These are phyloP conservation scores for Heliocybe sulcata DNA, from an alignment of 1,284 basidiomycete genomes.

Conservation along the genomic window DNA sequence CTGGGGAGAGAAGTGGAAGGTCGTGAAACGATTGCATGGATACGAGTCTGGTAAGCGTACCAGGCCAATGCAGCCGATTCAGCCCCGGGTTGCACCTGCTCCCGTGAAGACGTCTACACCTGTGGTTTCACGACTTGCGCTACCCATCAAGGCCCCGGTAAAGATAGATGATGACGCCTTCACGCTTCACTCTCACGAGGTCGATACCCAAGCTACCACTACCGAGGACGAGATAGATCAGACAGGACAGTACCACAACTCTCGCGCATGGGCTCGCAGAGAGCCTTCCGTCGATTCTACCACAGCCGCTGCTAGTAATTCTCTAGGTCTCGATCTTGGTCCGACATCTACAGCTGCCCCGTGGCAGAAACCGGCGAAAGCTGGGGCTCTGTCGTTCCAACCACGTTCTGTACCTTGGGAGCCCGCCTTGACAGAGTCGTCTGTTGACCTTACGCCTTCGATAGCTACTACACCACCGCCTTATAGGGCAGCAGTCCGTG, in stretches of 20 bases:
- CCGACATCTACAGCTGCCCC: slow-evolving; percentile 6
- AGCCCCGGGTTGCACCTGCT: slow-evolving; percentile 7
- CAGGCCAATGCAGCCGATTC: not conserved
- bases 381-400: not conserved
- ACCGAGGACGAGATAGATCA: slow-evolving; percentile 21
- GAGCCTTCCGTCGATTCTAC: slow-evolving; percentile 7
- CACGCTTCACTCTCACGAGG: slow-evolving; percentile 37
- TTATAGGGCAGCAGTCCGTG: slow-evolving; percentile 32
- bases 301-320: slow-evolving; percentile 13
- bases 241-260: slow-evolving; percentile 12
- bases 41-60: slow-evolving; percentile 22
- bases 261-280: slow-evolving; percentile 1
- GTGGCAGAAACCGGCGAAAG: not conserved
- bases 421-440: slow-evolving; percentile 27
- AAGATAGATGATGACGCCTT: slow-evolving; percentile 29
- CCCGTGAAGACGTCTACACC: slow-evolving; percentile 11
- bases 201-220: slow-evolving; percentile 19
- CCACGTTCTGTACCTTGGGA: slow-evolving; percentile 21
- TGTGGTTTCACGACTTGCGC: slow-evolving; percentile 9
- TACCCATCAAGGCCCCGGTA: slow-evolving; percentile 6
- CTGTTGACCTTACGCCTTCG: slow-evolving; percentile 23
- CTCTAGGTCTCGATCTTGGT: slow-evolving; percentile 22
- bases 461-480: slow-evolving; percentile 45
- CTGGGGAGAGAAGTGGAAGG: slow-evolving; percentile 73
- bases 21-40: slow-evolving; percentile 51